Evolutionary conservation across 2,329 filamentous ascomycete species (phyloP), one percentile per base, ranked within the genome.

Genomic region (Ambrosiella xylebori): DNA sequence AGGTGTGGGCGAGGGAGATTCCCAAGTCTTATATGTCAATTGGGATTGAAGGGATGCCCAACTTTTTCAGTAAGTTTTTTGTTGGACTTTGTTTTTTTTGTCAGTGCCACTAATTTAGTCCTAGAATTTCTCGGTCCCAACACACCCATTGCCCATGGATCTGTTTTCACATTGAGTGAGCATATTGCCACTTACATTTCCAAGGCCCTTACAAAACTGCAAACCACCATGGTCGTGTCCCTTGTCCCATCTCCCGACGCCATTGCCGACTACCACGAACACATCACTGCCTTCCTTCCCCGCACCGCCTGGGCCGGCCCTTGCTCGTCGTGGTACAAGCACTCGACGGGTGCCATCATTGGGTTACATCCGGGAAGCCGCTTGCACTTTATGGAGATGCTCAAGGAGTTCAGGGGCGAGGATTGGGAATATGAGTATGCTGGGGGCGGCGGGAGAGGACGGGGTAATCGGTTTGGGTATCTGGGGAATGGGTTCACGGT

Each of bases 11-110:
- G 47, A 61, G 67, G 5, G 67, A 71, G 47, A 66, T 66, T 2
- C 75, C 76, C 0, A 71, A 71, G 61, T 72, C 75, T 0, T 80
- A 79, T 65, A 73, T 80, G 66, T 78, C 76, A 2, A 72, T 75
- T 56, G 75, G 74, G n/a, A 70, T 77, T 1, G 65, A 73, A 1
- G 72, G 71, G 0, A 69, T 79, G 59, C 76, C 77, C 0, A 80
- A 80, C 63, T 79, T 78, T 64, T 77, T 80, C 61, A 76, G 74
- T 76, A 61, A 66, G 73, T 65, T n/a, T 17, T 9, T 41, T 15
- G 6, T 27, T 7, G 19, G 8, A 36, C 27, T 40, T 15, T 7
- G 19, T 11, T 5, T 11, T 45, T n/a, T 7, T 3, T 11, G 5
- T 38, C 2, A 27, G 0, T 45, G 37, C 9, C 19, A 50, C 59